phyloP scores from a whole-genome alignment of 441 rosid species.

The Erysimum cheiri region DNA sequence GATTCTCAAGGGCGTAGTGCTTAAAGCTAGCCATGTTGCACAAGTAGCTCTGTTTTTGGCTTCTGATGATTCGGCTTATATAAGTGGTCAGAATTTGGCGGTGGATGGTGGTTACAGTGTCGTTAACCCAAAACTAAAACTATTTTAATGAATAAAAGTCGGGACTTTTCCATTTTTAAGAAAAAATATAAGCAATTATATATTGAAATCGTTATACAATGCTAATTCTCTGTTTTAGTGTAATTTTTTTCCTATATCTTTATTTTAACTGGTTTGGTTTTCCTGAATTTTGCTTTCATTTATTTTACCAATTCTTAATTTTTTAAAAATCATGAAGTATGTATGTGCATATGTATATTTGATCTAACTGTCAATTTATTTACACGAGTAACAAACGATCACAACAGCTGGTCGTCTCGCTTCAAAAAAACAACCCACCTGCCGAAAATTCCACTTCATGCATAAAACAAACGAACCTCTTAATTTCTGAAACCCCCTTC shows the following conservation, averaged over 20 bases:
- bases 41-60: conserved; percentile 82
- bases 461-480: neutral
- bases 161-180: neutral
- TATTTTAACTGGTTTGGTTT: no score
- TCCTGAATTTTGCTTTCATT: neutral
- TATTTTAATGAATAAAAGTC: neutral
- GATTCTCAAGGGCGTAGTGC: conserved; percentile 61
- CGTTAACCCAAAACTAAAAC: conserved; percentile 42
- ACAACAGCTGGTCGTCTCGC: conserved; percentile 27
- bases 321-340: neutral
- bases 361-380: conserved; percentile 24
- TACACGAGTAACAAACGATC: conserved; percentile 34
- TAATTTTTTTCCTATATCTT: neutral
- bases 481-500: neutral
- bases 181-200: neutral
- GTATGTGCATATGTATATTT: neutral
- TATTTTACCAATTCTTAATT: neutral
- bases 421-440: conserved; percentile 4
- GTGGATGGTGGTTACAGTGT: conserved; percentile 77
- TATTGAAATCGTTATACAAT: neutral
- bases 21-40: conserved; percentile 71
- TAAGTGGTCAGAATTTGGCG: conserved; percentile 78
- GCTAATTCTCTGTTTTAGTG: neutral
- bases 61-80: conserved; percentile 73
- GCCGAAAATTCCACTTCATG: neutral